Percentiles rank a stretch among this genome's conserved stretches.
Evolutionary conservation across 768 basidiomycete genomes (phyloP).

Genomic region (Gyrodon lividus): DNA sequence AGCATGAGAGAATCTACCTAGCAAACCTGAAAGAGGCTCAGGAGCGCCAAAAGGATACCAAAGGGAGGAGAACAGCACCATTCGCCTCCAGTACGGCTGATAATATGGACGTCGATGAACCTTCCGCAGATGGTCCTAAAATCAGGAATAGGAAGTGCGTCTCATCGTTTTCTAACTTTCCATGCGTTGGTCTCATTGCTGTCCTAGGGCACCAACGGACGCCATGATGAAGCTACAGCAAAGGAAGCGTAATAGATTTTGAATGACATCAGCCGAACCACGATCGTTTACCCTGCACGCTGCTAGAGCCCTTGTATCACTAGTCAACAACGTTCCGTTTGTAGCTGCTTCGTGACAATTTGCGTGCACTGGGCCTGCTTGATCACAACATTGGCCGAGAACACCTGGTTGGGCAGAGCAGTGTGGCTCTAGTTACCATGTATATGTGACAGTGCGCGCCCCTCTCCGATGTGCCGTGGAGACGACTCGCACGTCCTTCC

Average conservation of each 20-base stretch:
- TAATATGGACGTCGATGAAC: conserved; percentile 70
- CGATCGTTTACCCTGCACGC: not conserved
- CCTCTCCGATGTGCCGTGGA: too few relatives aligned
- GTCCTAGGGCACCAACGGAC: conserved; percentile 35
- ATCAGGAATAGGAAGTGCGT: conserved; percentile 65
- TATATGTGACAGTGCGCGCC: too few relatives aligned
- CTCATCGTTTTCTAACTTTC: not conserved
- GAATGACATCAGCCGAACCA: not conserved
- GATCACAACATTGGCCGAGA: too few relatives aligned
- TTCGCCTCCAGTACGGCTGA: conserved; percentile 25
- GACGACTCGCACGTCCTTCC: too few relatives aligned
- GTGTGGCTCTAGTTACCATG: too few relatives aligned
- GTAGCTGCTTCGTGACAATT: too few relatives aligned
- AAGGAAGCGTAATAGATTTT: conserved; percentile 61
- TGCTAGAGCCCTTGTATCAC: conserved; percentile 7
- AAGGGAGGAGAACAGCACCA: conserved; percentile 28
- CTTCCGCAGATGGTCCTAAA: conserved; percentile 39
- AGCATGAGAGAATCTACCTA: conserved; percentile 56
- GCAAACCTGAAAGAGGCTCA: conserved; percentile 56
- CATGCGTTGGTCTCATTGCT: not conserved
- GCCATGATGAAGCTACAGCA: conserved; percentile 44
- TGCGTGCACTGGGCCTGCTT: too few relatives aligned
- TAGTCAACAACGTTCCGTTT: not conserved
- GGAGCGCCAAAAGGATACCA: conserved; percentile 63
- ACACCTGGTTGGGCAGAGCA: too few relatives aligned